Evolutionary conservation across 139 green algal genomes (phyloP), one percentile per base, ranked within the genome.

Genomic region (Chlamydomonas sp.): DNA sequence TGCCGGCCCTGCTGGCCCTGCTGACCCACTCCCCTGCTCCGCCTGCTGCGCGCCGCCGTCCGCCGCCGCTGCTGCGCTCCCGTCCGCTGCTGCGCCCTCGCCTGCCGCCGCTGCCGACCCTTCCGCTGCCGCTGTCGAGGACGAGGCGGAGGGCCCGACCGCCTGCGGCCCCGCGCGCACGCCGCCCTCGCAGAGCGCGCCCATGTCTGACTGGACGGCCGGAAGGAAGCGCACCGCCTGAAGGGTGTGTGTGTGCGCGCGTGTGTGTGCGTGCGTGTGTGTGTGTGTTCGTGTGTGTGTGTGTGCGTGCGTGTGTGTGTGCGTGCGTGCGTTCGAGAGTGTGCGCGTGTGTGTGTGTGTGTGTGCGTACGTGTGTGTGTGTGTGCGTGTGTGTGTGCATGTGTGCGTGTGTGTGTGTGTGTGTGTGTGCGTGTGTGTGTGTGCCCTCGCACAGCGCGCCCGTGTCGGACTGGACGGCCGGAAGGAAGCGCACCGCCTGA

Each of bases 161-260:
- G n/a, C n/a, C n/a, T n/a, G n/a, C n/a, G n/a, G n/a, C n/a, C n/a
- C n/a, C n/a, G n/a, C n/a, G n/a, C n/a, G n/a, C n/a, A 33, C 67
- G 20, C 31, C 35, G 2, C 43, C 30, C 28, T 68, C 31, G 13
- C 63, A 71, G 35, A 76, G 63, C 24, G 24, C 35, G 22, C 71
- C 71, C 71, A 76, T 76, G 71, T 76, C 71, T 37, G 35, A 24
- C 28, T 31, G 38, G 24, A 72, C 13, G 2, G 62, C 71, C 5
- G 71, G 71, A 29, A 76, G 28, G 5, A 76, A 60, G 2, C 22
- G 10, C 4, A 72, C 49, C 2, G 71, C 62, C 48, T 72, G 39
- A 10, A 54, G 20, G 43, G 43, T n/a, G n/a, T n/a, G n/a, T n/a
- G n/a, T n/a, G n/a, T n/a, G n/a, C n/a, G n/a, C 13, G 16, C 13